These are phyloP conservation scores for Strobilomyces confusus DNA, from an alignment of 768 basidiomycete genomes.

Conservation along the genomic window DNA sequence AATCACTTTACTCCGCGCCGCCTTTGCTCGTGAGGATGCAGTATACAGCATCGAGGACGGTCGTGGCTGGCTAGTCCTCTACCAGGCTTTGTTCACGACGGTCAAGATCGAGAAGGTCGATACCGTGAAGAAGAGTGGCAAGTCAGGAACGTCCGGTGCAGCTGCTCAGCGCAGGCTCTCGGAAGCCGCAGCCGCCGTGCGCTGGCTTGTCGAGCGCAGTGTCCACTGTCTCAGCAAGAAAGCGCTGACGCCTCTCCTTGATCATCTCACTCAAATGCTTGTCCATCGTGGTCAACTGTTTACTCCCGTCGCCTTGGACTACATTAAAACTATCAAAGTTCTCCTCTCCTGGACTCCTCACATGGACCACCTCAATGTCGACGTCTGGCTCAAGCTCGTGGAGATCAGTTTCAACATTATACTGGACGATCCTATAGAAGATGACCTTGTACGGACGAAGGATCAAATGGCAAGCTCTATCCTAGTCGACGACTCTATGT, in stretches of 20 bases:
- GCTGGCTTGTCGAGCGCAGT: constrained; percentile 69
- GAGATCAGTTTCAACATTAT: constrained; percentile 76
- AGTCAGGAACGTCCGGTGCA: constrained; percentile 38
- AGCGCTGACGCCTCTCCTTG: constrained; percentile 53
- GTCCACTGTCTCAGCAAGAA: constrained; percentile 52
- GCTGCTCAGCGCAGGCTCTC: constrained; percentile 57
- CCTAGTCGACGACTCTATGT: constrained; percentile 27
- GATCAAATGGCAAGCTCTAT: constrained; percentile 18
- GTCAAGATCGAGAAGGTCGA: constrained; percentile 60
- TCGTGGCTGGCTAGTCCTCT: constrained; percentile 60
- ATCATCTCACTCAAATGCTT: constrained; percentile 62
- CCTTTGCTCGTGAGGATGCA: constrained; percentile 48
- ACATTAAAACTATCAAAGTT: constrained; percentile 69
- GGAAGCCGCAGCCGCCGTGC: constrained; percentile 62
- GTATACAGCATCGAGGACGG: constrained; percentile 37
- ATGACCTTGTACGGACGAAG: constrained; percentile 25
- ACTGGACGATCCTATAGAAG: constrained; percentile 52
- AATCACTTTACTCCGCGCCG: constrained; percentile 44
- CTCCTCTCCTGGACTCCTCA: constrained; percentile 70
- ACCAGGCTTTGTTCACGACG: constrained; percentile 66
- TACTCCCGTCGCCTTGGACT: constrained; percentile 68
- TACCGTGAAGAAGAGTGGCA: constrained; percentile 37
- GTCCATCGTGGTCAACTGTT: constrained; percentile 52
- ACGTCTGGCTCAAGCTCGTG: constrained; percentile 64
- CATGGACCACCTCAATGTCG: constrained; percentile 65